Evolutionary conservation across 208 protist genomes (phyloP), one percentile per base, ranked within the genome.

Genomic region (Trypanosoma theileri): DNA sequence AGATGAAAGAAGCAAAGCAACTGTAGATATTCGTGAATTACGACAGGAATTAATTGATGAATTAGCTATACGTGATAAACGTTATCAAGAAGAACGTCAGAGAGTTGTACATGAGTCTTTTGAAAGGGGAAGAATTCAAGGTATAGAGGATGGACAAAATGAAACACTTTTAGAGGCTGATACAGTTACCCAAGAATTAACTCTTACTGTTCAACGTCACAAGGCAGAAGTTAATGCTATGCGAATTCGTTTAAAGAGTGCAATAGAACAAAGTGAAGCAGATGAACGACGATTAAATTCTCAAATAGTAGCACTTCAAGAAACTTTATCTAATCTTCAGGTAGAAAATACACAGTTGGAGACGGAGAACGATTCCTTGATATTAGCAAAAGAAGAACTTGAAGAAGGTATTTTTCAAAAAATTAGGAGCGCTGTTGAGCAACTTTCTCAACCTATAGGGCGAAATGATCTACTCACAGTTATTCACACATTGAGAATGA

Each of bases 11-110:
- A 70, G 72, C 35, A 81, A 91, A 51, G 77, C 82, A 12, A 22
- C 80, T 17, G 65, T 58, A 24, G 87, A 93, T 62, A 57, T 93
- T 57, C 69, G 78, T 48, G 80, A 88, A 54, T 66, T 93, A 67
- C 75, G 86, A 42, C 75, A 87, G 46, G 84, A 90, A 51, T 61
- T 93, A 44, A 56, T 91, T 22, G 79, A 79, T 26, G 87, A 93
- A 58, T 40, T 91, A 16, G 66, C 77, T 21, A 42, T 70, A 51
- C 77, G 80, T 26, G 79, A 86, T 41, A 68, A 77, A 48, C 75
- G 82, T 46, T 89, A 88, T 69, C 71, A 80, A 56, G 69, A 73
- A 16, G 82, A 82, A 55, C 82, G 82, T 51, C 68, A 82, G 59
- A 73, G 78, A 26, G 66, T 82, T 45, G 63, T 80, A 9, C 66